Conservation (phyloP, 1,284 basidiomycete genomes). For the Ustilago trichophora region DNA sequence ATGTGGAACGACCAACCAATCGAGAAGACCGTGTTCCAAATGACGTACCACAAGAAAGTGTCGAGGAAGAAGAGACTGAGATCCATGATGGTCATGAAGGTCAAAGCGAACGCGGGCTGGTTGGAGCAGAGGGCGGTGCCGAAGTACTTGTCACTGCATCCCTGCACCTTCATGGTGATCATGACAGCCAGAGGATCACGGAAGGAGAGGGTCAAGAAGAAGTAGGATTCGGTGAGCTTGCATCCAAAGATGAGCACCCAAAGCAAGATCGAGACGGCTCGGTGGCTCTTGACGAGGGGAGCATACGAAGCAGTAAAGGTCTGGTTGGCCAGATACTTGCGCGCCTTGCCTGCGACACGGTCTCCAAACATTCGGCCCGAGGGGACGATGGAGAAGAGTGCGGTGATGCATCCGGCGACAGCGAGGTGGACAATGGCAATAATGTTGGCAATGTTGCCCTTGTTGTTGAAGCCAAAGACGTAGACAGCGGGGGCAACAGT, state of each 20-base stretch:
- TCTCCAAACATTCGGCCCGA: conserved; percentile 65
- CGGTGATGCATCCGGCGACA: conserved; percentile 59
- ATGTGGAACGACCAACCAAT: conserved; percentile 66
- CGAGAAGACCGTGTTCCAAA: conserved; percentile 67
- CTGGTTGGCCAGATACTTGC: conserved; percentile 66
- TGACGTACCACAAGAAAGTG: conserved; percentile 67
- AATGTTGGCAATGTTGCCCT: conserved; percentile 52
- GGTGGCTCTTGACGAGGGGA: conserved; percentile 53
- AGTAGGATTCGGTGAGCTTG: conserved; percentile 67
- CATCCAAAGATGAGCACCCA: conserved; percentile 65
- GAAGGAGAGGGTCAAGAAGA: conserved; percentile 66
- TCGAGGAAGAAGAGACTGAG: conserved; percentile 66
- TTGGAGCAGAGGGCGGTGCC: conserved; percentile 61
- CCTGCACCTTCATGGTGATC: conserved; percentile 63
- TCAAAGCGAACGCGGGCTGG: conserved; percentile 64
- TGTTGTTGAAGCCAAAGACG: conserved; percentile 62
- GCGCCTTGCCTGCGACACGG: conserved; percentile 64
- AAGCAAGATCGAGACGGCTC: conserved; percentile 61
- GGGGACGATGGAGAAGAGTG: conserved; percentile 63
- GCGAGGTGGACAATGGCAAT: conserved; percentile 60
- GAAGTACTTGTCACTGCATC: conserved; percentile 66
- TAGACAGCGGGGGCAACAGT: conserved; percentile 64
- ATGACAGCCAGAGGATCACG: conserved; percentile 66
- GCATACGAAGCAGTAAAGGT: conserved; percentile 66
- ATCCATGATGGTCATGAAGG: conserved; percentile 66